These are phyloP conservation scores for Stephania japonica DNA, from an alignment of 164 flowering plant genomes.

Conservation along the genomic window DNA sequence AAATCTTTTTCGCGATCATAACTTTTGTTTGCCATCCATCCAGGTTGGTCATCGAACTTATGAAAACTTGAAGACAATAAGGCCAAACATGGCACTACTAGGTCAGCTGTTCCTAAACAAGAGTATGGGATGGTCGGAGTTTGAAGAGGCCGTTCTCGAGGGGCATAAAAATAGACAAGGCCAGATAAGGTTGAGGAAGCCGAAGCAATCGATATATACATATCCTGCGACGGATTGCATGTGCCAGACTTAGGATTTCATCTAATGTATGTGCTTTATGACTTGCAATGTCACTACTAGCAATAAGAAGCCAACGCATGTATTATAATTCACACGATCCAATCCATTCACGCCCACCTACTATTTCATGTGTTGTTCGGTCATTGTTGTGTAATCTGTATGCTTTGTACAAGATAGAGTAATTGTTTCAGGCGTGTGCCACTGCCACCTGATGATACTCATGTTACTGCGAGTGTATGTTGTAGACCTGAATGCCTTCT, in stretches of 20 bases:
- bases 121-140: conserved; percentile 76
- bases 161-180: conserved; percentile 87
- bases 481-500: neutral
- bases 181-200: conserved; percentile 57
- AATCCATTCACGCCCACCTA: conserved; percentile 1
- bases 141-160: conserved; percentile 55
- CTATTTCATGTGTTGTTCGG: neutral
- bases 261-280: conserved; percentile 20
- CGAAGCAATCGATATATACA: conserved; percentile 79
- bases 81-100: conserved; percentile 88
- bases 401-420: neutral
- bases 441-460: neutral
- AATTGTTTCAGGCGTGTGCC: neutral
- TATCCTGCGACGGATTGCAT: conserved; percentile 97
- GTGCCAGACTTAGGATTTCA: conserved; percentile 43
- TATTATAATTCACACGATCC: neutral
- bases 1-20: no score
- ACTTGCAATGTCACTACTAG: neutral
- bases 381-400: neutral
- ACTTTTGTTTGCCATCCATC: conserved; percentile 6
- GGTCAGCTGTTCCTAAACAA: conserved; percentile 88
- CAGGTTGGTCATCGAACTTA: conserved; percentile 91
- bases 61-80: conserved; percentile 73
- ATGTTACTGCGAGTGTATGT: neutral
- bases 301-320: neutral